Conservation (phyloP, 176 grass and related monocot genomes). For the Carex parvula region DNA sequence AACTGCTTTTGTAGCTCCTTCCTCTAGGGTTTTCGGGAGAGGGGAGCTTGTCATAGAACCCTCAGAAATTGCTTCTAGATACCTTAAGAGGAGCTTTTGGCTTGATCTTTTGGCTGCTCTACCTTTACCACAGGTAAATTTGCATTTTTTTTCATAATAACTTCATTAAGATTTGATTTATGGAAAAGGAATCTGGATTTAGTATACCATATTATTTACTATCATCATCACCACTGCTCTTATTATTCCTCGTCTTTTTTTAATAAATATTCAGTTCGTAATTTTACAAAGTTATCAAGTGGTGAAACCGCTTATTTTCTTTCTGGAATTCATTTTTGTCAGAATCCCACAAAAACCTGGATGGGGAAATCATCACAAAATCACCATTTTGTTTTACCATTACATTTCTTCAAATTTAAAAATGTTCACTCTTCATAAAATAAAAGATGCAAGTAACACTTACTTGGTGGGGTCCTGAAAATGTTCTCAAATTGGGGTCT, state of each 20-base stretch:
- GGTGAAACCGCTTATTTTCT: neutral
- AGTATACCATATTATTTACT: neutral
- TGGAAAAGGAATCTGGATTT: neutral
- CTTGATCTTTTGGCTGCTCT: conserved; percentile 71
- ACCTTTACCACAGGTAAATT: conserved; percentile 82
- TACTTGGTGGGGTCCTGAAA: neutral
- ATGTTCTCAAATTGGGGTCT: neutral
- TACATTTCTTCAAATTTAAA: neutral
- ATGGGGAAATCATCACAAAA: neutral
- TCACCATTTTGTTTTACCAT: neutral
- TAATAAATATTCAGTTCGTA: neutral
- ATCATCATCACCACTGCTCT: neutral
- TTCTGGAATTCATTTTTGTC: neutral
- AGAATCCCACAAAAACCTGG: neutral
- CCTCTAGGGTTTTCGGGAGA: conserved; percentile 80
- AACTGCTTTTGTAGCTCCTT: conserved; percentile 89
- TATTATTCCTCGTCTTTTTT: neutral
- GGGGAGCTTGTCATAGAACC: conserved; percentile 88
- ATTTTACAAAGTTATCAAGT: neutral
- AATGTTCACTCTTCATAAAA: neutral
- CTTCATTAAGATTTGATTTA: neutral
- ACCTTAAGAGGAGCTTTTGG: conserved; percentile 54
- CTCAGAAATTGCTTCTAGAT: conserved; percentile 66
- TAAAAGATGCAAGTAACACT: neutral
- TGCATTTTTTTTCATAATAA: neutral